A percentile compares a stretch with the other conserved stretches of the same genome.
phyloP scores from a whole-genome alignment of 2,329 filamentous ascomycete species.

The Aureobasidium sp. region DNA sequence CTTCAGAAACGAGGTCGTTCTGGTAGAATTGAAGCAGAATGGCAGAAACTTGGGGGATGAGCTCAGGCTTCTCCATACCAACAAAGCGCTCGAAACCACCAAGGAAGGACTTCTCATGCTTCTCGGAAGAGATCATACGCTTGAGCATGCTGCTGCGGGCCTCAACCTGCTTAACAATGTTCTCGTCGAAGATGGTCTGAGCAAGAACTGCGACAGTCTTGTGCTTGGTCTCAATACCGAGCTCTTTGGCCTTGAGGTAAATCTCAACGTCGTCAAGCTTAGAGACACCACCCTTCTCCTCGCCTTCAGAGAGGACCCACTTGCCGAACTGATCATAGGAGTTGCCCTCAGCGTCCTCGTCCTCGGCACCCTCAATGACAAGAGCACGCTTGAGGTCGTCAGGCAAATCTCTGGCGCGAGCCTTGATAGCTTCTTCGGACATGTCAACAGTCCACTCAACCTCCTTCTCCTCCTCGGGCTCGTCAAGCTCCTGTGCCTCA shows the following conservation, averaged over 20 bases:
- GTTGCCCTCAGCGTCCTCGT: constrained; percentile 70
- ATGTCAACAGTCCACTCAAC: constrained; percentile 95
- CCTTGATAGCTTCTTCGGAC: constrained; percentile 89
- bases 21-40: constrained; percentile 88
- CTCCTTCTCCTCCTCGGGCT: constrained; percentile 63
- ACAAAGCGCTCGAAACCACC: constrained; percentile 93
- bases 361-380: constrained; percentile 59
- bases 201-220: constrained; percentile 85
- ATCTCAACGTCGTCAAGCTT: constrained; percentile 83
- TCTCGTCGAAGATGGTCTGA: constrained; percentile 87
- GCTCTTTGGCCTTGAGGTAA: constrained; percentile 93
- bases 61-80: constrained; percentile 69
- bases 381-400: constrained; percentile 90
- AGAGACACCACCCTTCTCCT: constrained; percentile 62
- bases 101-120: constrained; percentile 90
- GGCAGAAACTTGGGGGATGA: constrained; percentile 70
- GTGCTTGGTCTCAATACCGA: constrained; percentile 91
- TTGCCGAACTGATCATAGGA: constrained; percentile 85
- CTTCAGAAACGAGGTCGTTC: constrained; percentile 80
- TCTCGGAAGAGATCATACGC: constrained; percentile 78
- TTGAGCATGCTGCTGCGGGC: constrained; percentile 80
- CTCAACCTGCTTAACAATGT: constrained; percentile 79
- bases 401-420: constrained; percentile 87
- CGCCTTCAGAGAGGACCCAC: constrained; percentile 76
- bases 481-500: constrained; percentile 64